Base-by-base conservation (phyloP, 1,139 yeast genomes). In the Yamadazyma pseudoaaseri region DNA sequence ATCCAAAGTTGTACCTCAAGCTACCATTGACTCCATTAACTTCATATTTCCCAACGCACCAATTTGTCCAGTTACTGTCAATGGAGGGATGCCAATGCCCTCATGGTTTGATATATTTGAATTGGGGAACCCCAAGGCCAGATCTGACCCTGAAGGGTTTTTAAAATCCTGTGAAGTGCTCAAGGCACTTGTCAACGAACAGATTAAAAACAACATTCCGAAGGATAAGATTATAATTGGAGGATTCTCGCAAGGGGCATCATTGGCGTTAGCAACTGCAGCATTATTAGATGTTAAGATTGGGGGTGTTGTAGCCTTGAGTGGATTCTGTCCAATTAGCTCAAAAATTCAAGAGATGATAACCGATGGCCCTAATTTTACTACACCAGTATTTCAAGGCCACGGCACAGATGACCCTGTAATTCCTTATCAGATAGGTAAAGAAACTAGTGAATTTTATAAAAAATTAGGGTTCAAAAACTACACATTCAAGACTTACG, bases 211-310 rank as follows among this genome's bases (percentile, higher is more conserved):
- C 35, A 85, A 94, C 3, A 74, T 90, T 24, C 75, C 81, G 2
- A 63, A 89, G 0, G 80, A 83, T 24, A 75, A 82, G 35, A 83
- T 92, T 33, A 69, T 92, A 11, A 65, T 92, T 42, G 97, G 97
- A 22, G 98, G 98, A 1, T 92, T 92, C 54, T 82, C 95, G 6
- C 98, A 92, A 60, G 98, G 98, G 39, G 95, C 89, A 31, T 92
- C 95, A 1, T 46, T 90, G 9, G 63, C 95, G 1, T 62, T 86
- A 38, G 90, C 89, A 2, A 54, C 69, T 7, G 45, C 54, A n/a
- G 43, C 70, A 1, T 43, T 57, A 25, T 57, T 73, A 27, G 79
- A 82, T 16, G 54, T 63, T 36, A 83, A 81, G 48, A 63, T 90
- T 16, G 98, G 86, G 10, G 98, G 96, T 2, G 70, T 83, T 28